Evolutionary conservation across 1,284 basidiomycete genomes (phyloP), one percentile per base, ranked within the genome.

Genomic region (Mycosarcoma mackinlayi): DNA sequence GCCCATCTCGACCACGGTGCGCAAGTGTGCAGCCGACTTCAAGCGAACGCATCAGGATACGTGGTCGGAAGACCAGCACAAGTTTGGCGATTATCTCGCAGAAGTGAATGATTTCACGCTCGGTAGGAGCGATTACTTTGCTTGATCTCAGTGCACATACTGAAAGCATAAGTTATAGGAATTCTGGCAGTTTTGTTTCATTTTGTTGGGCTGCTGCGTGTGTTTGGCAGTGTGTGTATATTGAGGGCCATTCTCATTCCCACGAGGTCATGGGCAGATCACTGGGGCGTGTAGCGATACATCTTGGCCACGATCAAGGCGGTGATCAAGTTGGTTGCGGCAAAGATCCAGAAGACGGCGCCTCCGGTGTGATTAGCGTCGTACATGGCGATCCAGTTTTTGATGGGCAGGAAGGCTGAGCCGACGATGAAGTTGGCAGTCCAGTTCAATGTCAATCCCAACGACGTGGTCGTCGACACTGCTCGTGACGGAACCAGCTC

Each of bases 1-100:
- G 41, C 94, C 94, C 19, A 92, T 98, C 77, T 92, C 91, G 23
- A 92, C 91, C 4, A 92, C 93, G 6, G 93, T 95, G 77, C 88
- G 92, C 49, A 89, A 90, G 76, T 92, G 90, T 83, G 93, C 93
- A 46, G 92, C 91, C 37, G 91, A 93, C 79, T 93, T 93, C 82
- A 92, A 92, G 84, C 90, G 92, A 34, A 80, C 76, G 3, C 79
- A 81, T 63, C 60, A 58, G 54, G 92, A 93, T 81, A 93, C 91
- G 48, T 94, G 92, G 92, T 89, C 91, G 71, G 92, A 91, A 76
- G 94, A 98, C 83, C 91, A 94, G 83, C 87, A 89, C 66, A 87
- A 88, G 61, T 98, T 98, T 83, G 92, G 94, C 82, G 93, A 80
- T 5, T 74, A 76, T 14, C 51, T 81, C 5, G 49, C 68, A 18